Evolutionary conservation across 1,284 basidiomycete species (phyloP).

Genomic region (Pseudomicrostroma phylloplanum): DNA sequence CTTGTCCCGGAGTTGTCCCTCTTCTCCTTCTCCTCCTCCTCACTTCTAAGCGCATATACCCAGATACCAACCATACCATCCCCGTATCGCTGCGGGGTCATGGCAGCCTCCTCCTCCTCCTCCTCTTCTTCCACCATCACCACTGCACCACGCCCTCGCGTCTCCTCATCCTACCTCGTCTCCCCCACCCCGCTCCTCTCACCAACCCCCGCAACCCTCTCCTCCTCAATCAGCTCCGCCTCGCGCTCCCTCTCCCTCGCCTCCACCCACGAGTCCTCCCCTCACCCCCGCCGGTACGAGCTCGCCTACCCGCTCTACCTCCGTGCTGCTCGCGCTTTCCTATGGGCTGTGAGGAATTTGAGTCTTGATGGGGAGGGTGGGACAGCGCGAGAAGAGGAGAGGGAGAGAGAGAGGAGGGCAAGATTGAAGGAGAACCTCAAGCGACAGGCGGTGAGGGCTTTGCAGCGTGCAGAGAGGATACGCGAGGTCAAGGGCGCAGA

Average conservation of each 20-base stretch:
- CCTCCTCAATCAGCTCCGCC: neutral
- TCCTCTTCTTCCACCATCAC: neutral
- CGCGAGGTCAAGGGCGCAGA: conserved; percentile 4
- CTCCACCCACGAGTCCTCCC: neutral
- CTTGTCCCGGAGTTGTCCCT: no score
- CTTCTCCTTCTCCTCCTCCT: no score
- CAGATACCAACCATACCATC: no score
- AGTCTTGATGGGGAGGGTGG: neutral
- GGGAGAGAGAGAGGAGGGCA: neutral
- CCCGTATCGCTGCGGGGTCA: neutral
- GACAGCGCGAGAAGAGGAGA: neutral
- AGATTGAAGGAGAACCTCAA: conserved; percentile 3
- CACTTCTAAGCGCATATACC: no score
- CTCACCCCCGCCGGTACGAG: neutral
- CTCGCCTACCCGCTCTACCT: conserved; percentile 6
- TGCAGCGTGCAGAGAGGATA: conserved; percentile 6
- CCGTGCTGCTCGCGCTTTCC: neutral
- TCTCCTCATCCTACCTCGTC: neutral
- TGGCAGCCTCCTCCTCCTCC: neutral
- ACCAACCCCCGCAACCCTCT: neutral
- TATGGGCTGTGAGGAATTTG: neutral
- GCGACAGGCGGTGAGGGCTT: neutral
- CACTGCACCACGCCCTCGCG: neutral
- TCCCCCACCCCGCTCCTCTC: neutral
- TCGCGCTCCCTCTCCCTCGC: conserved; percentile 1